These are phyloP conservation scores for Ploettnerulaceae sp. DNA, from an alignment of 2,329 filamentous ascomycete species.

Conservation along the genomic window DNA sequence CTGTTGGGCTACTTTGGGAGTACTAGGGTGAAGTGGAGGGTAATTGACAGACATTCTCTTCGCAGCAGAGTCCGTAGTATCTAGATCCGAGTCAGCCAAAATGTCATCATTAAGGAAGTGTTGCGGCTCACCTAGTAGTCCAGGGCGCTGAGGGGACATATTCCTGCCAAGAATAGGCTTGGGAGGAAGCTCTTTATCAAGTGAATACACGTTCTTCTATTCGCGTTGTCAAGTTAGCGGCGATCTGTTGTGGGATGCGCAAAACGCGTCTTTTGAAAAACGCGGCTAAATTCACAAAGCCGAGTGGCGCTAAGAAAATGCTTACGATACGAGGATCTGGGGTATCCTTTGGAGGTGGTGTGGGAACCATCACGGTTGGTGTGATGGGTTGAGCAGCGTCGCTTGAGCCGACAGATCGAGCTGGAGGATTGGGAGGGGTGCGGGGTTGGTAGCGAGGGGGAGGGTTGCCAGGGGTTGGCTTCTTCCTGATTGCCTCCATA, in stretches of 20 bases:
- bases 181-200: slow-evolving; percentile 9
- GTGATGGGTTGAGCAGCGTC: not conserved
- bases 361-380: not conserved
- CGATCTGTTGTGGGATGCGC: not conserved
- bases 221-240: not conserved
- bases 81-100: not conserved
- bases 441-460: not conserved
- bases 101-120: not conserved
- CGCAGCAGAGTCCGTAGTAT: slow-evolving; percentile 1
- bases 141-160: slow-evolving; percentile 8
- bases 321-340: slow-evolving; percentile 5
- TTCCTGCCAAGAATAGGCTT: slow-evolving; percentile 5
- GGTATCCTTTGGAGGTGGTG: slow-evolving; percentile 9
- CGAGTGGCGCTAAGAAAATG: not conserved
- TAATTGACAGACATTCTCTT: slow-evolving; percentile 4
- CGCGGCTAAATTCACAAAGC: not conserved
- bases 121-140: slow-evolving; percentile 1
- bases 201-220: slow-evolving; percentile 2
- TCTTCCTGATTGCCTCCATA: not conserved
- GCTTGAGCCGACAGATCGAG: not conserved
- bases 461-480: too few relatives aligned
- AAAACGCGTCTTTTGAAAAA: not conserved
- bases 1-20: not conserved
- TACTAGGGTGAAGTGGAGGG: not conserved
- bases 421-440: not conserved